Evolutionary conservation across 306 rosid species (phyloP).

Genomic region (Clitoria ternatea): DNA sequence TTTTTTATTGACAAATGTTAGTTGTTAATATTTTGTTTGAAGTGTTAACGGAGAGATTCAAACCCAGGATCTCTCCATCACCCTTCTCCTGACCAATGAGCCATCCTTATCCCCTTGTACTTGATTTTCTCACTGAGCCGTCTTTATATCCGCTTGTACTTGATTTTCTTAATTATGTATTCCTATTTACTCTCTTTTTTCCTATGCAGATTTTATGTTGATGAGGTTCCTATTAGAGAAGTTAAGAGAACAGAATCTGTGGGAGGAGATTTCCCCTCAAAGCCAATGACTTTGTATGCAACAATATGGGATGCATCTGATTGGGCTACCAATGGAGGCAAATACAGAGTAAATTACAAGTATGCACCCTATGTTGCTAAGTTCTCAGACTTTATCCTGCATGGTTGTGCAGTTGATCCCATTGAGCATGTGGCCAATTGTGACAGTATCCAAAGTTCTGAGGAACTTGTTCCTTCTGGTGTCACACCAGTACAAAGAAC

Average conservation of each 20-base stretch:
- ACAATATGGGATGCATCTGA: conserved; percentile 97
- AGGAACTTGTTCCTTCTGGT: conserved; percentile 45
- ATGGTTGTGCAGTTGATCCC: conserved; percentile 89
- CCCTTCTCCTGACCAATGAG: too few species aligned
- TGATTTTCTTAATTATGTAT: background rate
- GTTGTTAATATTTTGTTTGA: too few species aligned
- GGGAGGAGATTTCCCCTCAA: conserved; percentile 94
- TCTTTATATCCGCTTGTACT: background rate
- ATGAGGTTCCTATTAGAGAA: conserved; percentile 84
- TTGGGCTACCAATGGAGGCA: conserved; percentile 99
- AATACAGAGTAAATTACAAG: conserved; percentile 85
- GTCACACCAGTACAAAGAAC: conserved; percentile 41
- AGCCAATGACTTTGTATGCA: conserved; percentile 91
- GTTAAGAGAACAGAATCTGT: conserved; percentile 61
- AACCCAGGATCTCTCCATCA: too few species aligned
- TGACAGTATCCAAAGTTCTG: conserved; percentile 36
- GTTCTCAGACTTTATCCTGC: conserved; percentile 75
- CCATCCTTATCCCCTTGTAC: too few species aligned
- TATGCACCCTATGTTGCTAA: conserved; percentile 76
- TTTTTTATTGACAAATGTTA: too few species aligned
- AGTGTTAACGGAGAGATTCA: too few species aligned
- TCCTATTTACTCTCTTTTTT: background rate
- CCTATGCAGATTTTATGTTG: conserved; percentile 77
- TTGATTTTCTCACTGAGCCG: too few species aligned
- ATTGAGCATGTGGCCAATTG: conserved; percentile 53